Evolutionary conservation across 2,329 filamentous ascomycete genomes (phyloP), one percentile per base, ranked within the genome.

Genomic region (Fusarium verrucosum): DNA sequence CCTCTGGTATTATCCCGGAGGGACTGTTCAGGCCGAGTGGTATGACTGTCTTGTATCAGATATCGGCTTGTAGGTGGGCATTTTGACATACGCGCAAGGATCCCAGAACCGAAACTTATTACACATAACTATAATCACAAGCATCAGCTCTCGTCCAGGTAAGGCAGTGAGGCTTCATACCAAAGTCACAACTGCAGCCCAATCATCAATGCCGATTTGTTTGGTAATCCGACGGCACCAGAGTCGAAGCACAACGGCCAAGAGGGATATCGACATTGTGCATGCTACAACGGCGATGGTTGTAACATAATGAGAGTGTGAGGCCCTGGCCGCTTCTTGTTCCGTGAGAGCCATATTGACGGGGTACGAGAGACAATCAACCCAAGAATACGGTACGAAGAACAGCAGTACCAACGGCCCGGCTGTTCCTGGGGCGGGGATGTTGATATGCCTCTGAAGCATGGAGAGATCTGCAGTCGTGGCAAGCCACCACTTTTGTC

Each of bases 41-140:
- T 13, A 66, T 68, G 22, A 68, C 66, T 70, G 25, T 20, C 5
- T 0, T n/a, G 6, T 1, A 14, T 70, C 10, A 70, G 54, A 5
- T 14, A 7, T 11, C 8, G 16, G 6, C 2, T 9, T 5, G 3
- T 5, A 4, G 10, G 2, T n/a, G 7, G 7, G 11, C 19, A n/a
- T 5, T 11, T 16, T 3, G n/a, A 22, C 67, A 3, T 43, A 68
- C 67, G 55, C 5, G 37, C 10, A 14, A 63, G 47, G 3, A 68
- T 43, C 5, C 51, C 33, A 2, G 36, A 28, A 9, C 54, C 67
- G 8, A 37, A 56, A 14, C 40, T 52, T n/a, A 52, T 14, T 17
- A 66, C 45, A 11, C 44, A 54, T 14, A 49, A 11, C 66, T 69
- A 14, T 2, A 36, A 16, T 32, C 28, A 4, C 4, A 6, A 52